Base-by-base conservation (phyloP, 2,329 filamentous ascomycete species). In the Sclerotinia nivalis region DNA sequence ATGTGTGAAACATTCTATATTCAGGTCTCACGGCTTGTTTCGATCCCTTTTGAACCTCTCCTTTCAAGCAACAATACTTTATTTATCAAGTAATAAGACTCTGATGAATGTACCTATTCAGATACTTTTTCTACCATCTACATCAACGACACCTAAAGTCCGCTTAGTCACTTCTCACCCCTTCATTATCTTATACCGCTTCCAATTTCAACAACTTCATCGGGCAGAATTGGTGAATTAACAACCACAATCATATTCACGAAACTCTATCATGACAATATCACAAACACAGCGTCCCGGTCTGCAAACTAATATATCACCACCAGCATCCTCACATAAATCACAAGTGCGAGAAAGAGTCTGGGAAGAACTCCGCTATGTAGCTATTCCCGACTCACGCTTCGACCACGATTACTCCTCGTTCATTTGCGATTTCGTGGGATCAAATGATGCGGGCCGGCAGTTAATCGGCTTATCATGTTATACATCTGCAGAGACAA, bases 341-440 rank as follows among this genome's bases (percentile, higher is more conserved):
- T 64, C 58, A 18, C 45, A 64, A 22, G 45, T 74, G 12, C 66
- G 71, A 22, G 61, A 62, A 37, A 73, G 72, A 49, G 75, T 82
- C 55, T 81, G 81, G 77, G 72, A 73, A 15, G 73, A 79, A 47
- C 78, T 83, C 34, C 73, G 78, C 61, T 73, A 78, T 62, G 76
- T 82, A 64, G 82, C 81, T 13, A 62, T 79, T 7, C 81, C 82
- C 9, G 82, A 84, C 72, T 82, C 82, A 43, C 80, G 82, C 61
- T 81, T 81, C 75, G 76, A 82, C 74, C 79, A 75, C 72, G 81
- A 83, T 75, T 83, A 82, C 73, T 77, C 80, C 22, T 77, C 77
- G 58, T 83, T 82, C 75, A 81, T 81, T 55, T 78, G 82, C 59
- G 81, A 83, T 72, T 83, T 84, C 70, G 74, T 76, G 7, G 78